Percentiles rank a stretch among this genome's conserved stretches.
Conservation (phyloP, 331 rosid genomes). For the Saraca asoca region DNA sequence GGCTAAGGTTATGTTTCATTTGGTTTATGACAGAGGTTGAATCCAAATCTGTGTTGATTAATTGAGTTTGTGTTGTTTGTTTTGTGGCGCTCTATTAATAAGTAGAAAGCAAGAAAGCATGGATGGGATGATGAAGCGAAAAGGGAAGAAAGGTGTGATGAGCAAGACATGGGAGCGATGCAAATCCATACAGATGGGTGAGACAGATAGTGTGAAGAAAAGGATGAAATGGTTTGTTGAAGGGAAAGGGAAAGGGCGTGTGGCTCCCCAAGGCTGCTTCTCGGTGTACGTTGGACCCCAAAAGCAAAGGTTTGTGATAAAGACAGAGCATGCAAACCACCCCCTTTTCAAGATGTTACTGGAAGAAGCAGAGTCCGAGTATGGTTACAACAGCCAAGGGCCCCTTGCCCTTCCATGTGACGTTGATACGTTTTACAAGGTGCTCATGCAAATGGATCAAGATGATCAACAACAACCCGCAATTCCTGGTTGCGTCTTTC, state of each 20-base stretch:
- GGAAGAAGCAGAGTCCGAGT: constrained; percentile 84
- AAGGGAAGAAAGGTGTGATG: constrained; percentile 54
- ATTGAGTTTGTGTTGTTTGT: not conserved
- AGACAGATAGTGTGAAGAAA: constrained; percentile 57
- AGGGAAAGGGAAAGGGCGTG: constrained; percentile 13
- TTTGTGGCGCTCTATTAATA: not conserved
- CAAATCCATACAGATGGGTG: constrained; percentile 71
- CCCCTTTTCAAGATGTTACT: constrained; percentile 73
- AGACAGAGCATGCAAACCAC: constrained; percentile 67
- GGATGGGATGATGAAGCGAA: constrained; percentile 27
- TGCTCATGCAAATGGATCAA: constrained; percentile 69
- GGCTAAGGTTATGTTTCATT: constrained; percentile 51
- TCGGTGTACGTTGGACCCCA: constrained; percentile 77
- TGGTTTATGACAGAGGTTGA: constrained; percentile 79
- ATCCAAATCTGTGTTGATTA: not conserved
- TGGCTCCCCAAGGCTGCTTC: constrained; percentile 77
- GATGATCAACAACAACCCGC: constrained; percentile 17
- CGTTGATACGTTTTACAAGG: constrained; percentile 59
- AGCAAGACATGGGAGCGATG: constrained; percentile 78
- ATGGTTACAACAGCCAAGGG: constrained; percentile 65
- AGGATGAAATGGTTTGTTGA: constrained; percentile 7
- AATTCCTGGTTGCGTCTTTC: constrained; percentile 38
- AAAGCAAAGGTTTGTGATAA: constrained; percentile 67
- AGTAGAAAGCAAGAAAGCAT: not conserved
- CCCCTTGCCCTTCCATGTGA: constrained; percentile 76